Conservation (phyloP, 305 asterid genomes). For the Fraxinus angustifolia region DNA sequence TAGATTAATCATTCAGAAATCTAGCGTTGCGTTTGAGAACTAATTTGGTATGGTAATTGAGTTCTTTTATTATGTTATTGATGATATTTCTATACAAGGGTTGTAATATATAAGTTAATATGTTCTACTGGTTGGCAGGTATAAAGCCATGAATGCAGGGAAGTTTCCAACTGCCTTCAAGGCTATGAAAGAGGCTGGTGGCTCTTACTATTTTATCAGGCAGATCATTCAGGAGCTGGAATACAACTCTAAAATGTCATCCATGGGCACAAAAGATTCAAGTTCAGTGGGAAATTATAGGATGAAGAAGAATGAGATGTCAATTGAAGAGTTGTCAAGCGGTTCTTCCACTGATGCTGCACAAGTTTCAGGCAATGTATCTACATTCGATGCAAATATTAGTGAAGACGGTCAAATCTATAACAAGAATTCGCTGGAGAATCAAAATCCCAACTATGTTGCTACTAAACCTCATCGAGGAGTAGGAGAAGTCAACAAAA, state of each 20-base stretch:
- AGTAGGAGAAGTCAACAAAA: neutral
- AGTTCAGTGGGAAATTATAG: slow-evolving; percentile 22
- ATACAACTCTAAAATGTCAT: slow-evolving; percentile 34
- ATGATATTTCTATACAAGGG: neutral
- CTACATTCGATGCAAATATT: slow-evolving; percentile 5
- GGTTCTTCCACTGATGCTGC: neutral
- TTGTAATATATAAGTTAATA: neutral
- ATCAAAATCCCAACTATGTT: slow-evolving; percentile 22
- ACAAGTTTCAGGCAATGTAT: slow-evolving; percentile 2
- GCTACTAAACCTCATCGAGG: slow-evolving; percentile 23
- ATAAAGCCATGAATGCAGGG: slow-evolving; percentile 65
- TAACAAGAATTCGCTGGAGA: slow-evolving; percentile 15
- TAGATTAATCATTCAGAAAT: neutral
- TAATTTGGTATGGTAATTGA: neutral
- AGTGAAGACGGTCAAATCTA: neutral
- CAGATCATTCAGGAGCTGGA: slow-evolving; percentile 56
- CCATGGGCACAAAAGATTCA: slow-evolving; percentile 19
- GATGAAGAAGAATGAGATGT: slow-evolving; percentile 21
- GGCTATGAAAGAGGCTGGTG: slow-evolving; percentile 55
- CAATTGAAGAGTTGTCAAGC: neutral
- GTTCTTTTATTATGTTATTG: neutral
- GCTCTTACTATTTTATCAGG: slow-evolving; percentile 49
- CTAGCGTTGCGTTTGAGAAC: neutral
- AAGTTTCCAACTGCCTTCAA: slow-evolving; percentile 54
- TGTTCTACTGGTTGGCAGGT: slow-evolving; percentile 43